Evolutionary conservation across 768 basidiomycete genomes (phyloP), one percentile per base, ranked within the genome.

Genomic region (Amanita phalloides): DNA sequence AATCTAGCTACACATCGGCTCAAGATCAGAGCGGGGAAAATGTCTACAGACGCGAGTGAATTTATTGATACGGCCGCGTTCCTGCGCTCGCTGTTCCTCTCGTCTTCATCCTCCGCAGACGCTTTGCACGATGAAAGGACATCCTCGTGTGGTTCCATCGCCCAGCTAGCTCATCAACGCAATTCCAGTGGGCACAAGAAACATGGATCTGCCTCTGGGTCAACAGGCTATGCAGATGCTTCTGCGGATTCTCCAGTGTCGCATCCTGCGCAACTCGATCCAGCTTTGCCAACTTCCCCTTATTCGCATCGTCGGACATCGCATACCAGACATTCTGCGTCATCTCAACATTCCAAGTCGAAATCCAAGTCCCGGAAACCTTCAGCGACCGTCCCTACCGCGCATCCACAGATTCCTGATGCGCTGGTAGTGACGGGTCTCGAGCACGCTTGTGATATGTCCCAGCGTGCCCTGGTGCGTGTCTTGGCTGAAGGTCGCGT

Each of bases 381-480:
- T 48, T 25, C 47, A 10, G 20, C 11, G 4, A 36, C 47, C 6
- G 13, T 13, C 13, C 4, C 47, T n/a, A 36, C 21, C 7, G 33
- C 6, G 2, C 35, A 13, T 11, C 45, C 45, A 11, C 47, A 38
- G 9, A 50, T 50, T 28, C 49, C 49, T 26, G 7, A 17, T 42
- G 86, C 78, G 2, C 65, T 90, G 2, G 82, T 89, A 3, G 62
- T 87, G 6, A 78, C 84, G 2, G 84, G 84, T 0, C 71, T 90
- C n/a, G 86, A 90, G 60, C 65, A 81, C 59, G 73, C 80, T 1
- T 69, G 65, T 44, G 52, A 72, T 11, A 60, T 72, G 1, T 76
- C 76, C 5, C 88, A 90, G 58, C 69, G 79, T 32, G 72, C 81
- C 2, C 64, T 90, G 26, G 62, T 76, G 2, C 67, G 67, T 35